Percentiles rank a stretch among this genome's conserved stretches.
These are phyloP conservation scores for Mucuna pruriens DNA, from an alignment of 306 rosid genomes.

Conservation along the genomic window DNA sequence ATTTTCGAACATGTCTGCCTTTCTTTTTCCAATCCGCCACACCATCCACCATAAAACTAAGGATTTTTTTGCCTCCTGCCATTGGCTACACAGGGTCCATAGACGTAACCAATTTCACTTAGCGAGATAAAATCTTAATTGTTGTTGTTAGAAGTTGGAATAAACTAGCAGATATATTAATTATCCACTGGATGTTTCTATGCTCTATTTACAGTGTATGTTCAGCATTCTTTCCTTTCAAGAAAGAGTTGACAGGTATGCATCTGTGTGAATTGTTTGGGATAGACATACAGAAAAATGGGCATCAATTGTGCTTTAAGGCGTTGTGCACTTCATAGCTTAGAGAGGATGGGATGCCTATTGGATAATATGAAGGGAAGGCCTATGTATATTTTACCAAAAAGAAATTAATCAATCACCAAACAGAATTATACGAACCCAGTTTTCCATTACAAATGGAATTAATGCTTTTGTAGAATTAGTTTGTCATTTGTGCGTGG, in stretches of 20 bases:
- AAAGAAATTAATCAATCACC: not conserved
- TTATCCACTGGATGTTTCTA: constrained; percentile 5
- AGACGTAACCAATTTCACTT: too few species aligned
- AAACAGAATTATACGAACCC: not conserved
- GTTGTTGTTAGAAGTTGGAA: not conserved
- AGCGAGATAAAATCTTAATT: not conserved
- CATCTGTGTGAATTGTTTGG: not conserved
- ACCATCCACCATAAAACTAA: too few species aligned
- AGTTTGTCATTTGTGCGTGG: not conserved
- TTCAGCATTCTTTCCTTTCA: not conserved
- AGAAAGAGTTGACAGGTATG: not conserved
- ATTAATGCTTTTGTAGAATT: not conserved
- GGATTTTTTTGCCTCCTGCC: too few species aligned
- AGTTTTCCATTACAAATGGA: not conserved
- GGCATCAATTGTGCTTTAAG: not conserved
- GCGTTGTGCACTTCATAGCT: not conserved
- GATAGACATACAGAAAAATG: constrained; percentile 19
- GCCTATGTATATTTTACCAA: not conserved
- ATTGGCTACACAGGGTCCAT: too few species aligned
- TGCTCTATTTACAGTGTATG: not conserved
- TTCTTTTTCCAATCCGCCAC: too few species aligned
- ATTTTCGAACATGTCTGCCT: too few species aligned
- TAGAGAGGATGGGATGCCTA: not conserved
- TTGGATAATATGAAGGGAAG: constrained; percentile 4
- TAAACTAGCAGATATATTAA: not conserved